These are phyloP conservation scores for Aureobasidium sp. DNA, from an alignment of 2,329 filamentous ascomycete species.

Conservation along the genomic window DNA sequence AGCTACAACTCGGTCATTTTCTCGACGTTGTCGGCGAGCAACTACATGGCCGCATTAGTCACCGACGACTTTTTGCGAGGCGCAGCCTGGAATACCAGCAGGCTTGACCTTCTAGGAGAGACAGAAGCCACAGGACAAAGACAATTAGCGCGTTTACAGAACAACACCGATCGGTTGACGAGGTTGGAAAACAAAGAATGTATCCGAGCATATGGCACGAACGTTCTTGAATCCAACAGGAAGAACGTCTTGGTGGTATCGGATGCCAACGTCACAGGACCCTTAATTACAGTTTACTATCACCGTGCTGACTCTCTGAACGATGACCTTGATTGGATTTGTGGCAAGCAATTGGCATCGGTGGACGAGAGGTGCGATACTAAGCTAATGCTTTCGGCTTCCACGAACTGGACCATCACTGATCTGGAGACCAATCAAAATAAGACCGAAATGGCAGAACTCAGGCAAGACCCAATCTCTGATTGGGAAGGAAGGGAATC, in stretches of 20 bases:
- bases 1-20: slow-evolving; percentile 27
- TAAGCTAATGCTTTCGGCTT: not conserved
- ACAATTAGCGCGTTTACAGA: not conserved
- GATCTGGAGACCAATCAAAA: not conserved
- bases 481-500: not conserved
- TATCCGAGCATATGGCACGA: not conserved
- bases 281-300: not conserved
- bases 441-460: not conserved
- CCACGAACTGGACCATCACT: not conserved
- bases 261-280: not conserved
- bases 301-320: not conserved
- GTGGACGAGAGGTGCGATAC: not conserved
- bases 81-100: not conserved
- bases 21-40: slow-evolving; percentile 21
- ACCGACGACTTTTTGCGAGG: slow-evolving; percentile 15
- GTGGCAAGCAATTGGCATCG: not conserved
- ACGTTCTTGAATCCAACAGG: not conserved
- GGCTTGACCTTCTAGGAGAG: not conserved
- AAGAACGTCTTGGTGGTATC: not conserved
- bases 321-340: not conserved
- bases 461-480: too few species aligned
- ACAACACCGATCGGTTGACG: not conserved
- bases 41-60: slow-evolving; percentile 18
- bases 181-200: slow-evolving; percentile 13
- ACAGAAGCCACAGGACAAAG: not conserved